Base-by-base conservation (phyloP, 2,329 filamentous ascomycete genomes). In the Talaromyces sp. region DNA sequence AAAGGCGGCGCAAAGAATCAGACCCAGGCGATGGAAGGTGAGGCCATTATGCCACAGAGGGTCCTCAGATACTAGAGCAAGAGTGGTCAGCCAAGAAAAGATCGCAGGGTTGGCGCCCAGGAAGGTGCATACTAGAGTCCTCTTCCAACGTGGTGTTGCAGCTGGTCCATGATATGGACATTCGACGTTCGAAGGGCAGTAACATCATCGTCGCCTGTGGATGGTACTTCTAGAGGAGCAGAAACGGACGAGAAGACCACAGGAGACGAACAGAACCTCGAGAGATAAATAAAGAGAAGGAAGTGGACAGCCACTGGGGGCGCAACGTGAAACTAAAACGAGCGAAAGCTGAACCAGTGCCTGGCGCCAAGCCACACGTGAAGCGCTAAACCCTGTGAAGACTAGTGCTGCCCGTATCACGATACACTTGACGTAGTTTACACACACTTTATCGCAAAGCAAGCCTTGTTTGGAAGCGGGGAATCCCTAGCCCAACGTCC, bases 21-120 rank as follows among this genome's bases (percentile, higher is more conserved):
- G 77, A 62, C 82, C 82, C 31, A 87, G 74, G 31, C 80, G 72
- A 69, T 87, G 85, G 68, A 87, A 87, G 36, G 81, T 84, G 64
- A 85, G 69, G 56, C 76, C 76, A 59, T 72, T 73, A 68, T 82
- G 75, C 79, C 80, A 85, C 57, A 87, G 71, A n/a, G 76, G 75
- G 23, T 72, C 72, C 69, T 86, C 83, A 59, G 72, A 65, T 65
- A 82, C 78, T 79, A 63, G 64, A 50, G 36, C 33, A 56, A n/a
- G 14, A 59, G 31, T 53, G 27, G n/a, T 44, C 36, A 28, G 31
- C 28, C 28, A 58, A 44, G 23, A 54, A 27, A 16, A n/a, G 14
- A 53, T 5, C 9, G 23, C 4, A 40, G 9, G 31, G 23, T 36
- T 27, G 54, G 12, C 50, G 30, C 18, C 18, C 9, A 6, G 16